Evolutionary conservation across 73 alveolate genomes (phyloP).

Genomic region (Halteria grandinella): DNA sequence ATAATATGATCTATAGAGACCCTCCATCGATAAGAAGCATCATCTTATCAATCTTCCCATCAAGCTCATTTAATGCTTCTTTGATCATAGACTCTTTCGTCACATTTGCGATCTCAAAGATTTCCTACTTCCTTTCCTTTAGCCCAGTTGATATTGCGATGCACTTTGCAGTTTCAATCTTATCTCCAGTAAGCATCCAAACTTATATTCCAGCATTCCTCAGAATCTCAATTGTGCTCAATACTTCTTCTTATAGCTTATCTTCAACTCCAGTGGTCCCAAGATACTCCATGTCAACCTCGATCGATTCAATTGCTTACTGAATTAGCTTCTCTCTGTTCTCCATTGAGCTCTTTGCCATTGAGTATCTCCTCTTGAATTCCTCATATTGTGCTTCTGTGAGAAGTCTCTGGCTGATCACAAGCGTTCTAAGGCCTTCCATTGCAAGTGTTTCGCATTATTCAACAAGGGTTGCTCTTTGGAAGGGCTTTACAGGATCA

Average conservation of each 20-base stretch:
- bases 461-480: conserved; percentile 72
- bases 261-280: conserved; percentile 90
- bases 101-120: conserved; percentile 39
- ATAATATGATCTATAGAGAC: conserved; percentile 68
- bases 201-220: conserved; percentile 85
- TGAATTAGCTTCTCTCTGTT: conserved; percentile 64
- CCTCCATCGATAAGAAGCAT: conserved; percentile 76
- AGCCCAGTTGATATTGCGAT: conserved; percentile 78
- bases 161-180: conserved; percentile 85
- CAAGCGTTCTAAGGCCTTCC: conserved; percentile 92
- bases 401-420: conserved; percentile 80
- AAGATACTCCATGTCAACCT: conserved; percentile 74
- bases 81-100: conserved; percentile 14
- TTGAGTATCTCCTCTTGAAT: conserved; percentile 64
- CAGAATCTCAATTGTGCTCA: conserved; percentile 70
- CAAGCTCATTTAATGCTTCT: conserved; percentile 38
- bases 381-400: conserved; percentile 62
- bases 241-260: conserved; percentile 75
- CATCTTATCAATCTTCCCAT: conserved; percentile 20
- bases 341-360: conserved; percentile 62
- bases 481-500: conserved; percentile 63
- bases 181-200: conserved; percentile 90
- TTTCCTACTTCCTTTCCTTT: conserved; percentile 45
- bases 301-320: conserved; percentile 54
- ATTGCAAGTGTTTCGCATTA: conserved; percentile 83